phyloP scores from a whole-genome alignment of 768 basidiomycete genomes.

The Suillus ampliporus region DNA sequence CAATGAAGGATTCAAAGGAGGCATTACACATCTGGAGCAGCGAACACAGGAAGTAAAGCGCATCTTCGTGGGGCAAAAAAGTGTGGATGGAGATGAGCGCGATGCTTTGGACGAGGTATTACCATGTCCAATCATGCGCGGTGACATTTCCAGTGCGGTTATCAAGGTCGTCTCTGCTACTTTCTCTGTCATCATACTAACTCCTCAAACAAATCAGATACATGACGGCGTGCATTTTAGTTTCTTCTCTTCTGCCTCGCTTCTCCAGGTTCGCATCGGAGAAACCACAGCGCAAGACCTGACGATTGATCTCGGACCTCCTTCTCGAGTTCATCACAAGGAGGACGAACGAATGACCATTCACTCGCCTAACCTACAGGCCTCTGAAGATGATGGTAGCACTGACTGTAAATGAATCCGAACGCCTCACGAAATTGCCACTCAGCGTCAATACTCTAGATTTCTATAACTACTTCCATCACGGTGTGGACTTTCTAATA shows the following conservation, averaged over 20 bases:
- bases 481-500: conserved; percentile 88
- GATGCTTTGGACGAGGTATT: conserved; percentile 79
- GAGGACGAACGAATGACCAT: conserved; percentile 91
- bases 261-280: conserved; percentile 68
- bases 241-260: conserved; percentile 58
- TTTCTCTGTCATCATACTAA: background rate
- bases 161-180: conserved; percentile 55
- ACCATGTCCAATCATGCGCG: conserved; percentile 70
- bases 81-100: conserved; percentile 53
- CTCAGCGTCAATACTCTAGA: conserved; percentile 47
- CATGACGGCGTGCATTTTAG: conserved; percentile 74
- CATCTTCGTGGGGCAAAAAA: conserved; percentile 75
- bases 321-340: conserved; percentile 80
- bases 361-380: conserved; percentile 56
- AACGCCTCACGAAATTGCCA: conserved; percentile 7
- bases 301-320: conserved; percentile 77
- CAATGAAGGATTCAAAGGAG: conserved; percentile 58
- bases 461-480: conserved; percentile 93
- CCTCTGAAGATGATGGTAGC: conserved; percentile 53
- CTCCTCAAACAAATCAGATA: conserved; percentile 47
- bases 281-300: conserved; percentile 86
- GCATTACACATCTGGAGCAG: conserved; percentile 54
- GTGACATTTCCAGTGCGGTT: conserved; percentile 70
- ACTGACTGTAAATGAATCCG: conserved; percentile 51
- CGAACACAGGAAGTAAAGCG: conserved; percentile 78